phyloP scores from a whole-genome alignment of 148 eudicot species.

The Rhododendron ovatum region DNA sequence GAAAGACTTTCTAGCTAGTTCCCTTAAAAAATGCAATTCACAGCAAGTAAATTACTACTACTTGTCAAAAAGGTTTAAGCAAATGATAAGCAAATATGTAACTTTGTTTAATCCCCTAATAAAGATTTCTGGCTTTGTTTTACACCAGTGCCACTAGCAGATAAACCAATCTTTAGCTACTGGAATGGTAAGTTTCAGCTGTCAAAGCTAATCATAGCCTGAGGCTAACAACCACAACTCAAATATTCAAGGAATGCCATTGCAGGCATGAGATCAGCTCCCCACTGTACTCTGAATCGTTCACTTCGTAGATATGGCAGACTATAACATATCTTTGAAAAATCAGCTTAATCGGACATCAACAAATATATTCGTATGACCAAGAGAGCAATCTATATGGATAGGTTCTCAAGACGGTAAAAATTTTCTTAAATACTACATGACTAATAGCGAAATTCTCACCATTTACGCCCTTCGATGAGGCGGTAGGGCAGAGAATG shows the following conservation, averaged over 20 bases:
- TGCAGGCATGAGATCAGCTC: background rate
- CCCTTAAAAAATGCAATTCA: background rate
- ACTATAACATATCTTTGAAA: background rate
- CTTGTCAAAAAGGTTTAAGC: no score
- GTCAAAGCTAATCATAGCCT: background rate
- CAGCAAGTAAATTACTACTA: background rate
- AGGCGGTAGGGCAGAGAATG: conserved; percentile 24
- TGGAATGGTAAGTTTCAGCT: background rate
- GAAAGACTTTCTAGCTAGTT: background rate
- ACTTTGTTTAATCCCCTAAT: background rate
- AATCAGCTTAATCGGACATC: background rate
- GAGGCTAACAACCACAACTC: background rate
- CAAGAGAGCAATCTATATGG: no score
- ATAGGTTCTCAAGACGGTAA: background rate
- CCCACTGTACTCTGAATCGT: background rate
- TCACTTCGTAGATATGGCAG: background rate
- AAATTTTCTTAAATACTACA: no score
- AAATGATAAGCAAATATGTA: no score
- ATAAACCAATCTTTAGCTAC: background rate
- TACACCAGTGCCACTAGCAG: background rate
- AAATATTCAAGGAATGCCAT: background rate
- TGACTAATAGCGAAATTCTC: background rate
- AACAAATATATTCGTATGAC: no score
- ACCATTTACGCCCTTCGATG: conserved; percentile 26
- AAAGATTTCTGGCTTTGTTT: background rate